Percentiles rank a stretch among this genome's conserved stretches.
These are phyloP conservation scores for Bryum argenteum DNA, from an alignment of 225 moss, liverwort and hornwort genomes.

Conservation along the genomic window DNA sequence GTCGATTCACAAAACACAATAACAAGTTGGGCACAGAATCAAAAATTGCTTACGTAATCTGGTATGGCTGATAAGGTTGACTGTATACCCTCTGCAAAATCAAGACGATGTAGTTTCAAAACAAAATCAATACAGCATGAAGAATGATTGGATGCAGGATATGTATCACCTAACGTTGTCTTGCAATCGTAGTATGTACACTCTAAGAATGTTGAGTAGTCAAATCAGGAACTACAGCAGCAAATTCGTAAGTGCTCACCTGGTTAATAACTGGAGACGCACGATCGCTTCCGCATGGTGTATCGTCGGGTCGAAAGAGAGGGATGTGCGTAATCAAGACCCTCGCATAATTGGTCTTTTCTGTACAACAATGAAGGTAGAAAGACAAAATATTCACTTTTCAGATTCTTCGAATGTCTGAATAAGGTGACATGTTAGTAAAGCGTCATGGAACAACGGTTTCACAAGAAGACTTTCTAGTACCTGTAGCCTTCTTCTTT, in stretches of 20 bases:
- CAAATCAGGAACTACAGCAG: conserved; percentile 5
- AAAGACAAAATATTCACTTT: conserved; percentile 16
- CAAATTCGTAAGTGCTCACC: conserved; percentile 36
- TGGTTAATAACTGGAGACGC: conserved; percentile 58
- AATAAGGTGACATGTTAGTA: conserved; percentile 3
- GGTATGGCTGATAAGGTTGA: conserved; percentile 42
- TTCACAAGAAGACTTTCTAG: conserved; percentile 13
- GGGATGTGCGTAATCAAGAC: conserved; percentile 70
- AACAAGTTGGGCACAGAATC: background rate
- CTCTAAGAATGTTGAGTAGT: background rate
- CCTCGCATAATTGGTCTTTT: conserved; percentile 36
- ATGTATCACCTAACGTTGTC: background rate
- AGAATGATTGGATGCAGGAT: background rate
- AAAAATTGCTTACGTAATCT: conserved; percentile 56
- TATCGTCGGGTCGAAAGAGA: conserved; percentile 68
- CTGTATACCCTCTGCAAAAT: conserved; percentile 55
- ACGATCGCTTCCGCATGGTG: conserved; percentile 65
- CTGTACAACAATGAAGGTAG: conserved; percentile 38
- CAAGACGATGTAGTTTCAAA: conserved; percentile 19
- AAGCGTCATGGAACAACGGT: conserved; percentile 10
- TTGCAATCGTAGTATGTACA: conserved; percentile 13
- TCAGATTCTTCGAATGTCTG: background rate
- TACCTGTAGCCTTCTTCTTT: conserved; percentile 53
- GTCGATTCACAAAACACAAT: conserved; percentile 8
- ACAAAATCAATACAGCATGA: conserved; percentile 4